Conservation (phyloP, 2,329 filamentous ascomycete species). For the Magnaporthales sp. region DNA sequence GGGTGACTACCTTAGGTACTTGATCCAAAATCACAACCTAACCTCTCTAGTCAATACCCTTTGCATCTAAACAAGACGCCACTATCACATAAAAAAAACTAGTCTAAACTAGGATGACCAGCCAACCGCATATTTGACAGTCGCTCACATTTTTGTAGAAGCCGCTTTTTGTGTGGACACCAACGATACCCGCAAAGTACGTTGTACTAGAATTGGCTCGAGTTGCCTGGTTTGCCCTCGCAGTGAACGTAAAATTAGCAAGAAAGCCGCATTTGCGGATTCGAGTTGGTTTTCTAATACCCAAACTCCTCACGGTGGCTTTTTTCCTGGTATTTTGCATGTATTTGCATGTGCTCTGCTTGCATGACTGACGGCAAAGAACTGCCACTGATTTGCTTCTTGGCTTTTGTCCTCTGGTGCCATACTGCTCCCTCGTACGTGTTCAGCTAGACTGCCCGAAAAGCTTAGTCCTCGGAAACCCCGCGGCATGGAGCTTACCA, state of each 20-base stretch:
- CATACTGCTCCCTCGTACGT: not conserved
- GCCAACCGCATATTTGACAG: not conserved
- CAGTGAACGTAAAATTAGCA: not conserved
- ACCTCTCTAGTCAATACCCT: not conserved
- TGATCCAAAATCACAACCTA: too few species aligned
- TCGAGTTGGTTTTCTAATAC: not conserved
- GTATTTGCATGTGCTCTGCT: not conserved
- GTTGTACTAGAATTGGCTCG: not conserved
- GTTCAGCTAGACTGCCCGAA: not conserved
- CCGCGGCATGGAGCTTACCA: not conserved
- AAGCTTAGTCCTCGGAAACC: not conserved
- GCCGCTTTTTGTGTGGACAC: not conserved
- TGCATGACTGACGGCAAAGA: not conserved
- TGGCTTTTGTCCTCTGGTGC: not conserved
- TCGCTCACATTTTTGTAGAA: not conserved
- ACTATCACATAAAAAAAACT: not conserved
- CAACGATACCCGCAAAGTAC: not conserved
- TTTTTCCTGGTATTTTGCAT: not conserved
- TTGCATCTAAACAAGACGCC: not conserved
- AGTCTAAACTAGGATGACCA: not conserved
- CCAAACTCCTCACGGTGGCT: not conserved
- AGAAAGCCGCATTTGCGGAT: not conserved
- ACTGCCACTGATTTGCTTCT: not conserved
- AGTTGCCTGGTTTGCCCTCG: not conserved
- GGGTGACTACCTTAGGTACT: too few species aligned